A percentile compares a stretch with the other conserved stretches of the same genome.
These are phyloP conservation scores for Ligustrum vulgare DNA, from an alignment of 257 asterid genomes.

Conservation along the genomic window DNA sequence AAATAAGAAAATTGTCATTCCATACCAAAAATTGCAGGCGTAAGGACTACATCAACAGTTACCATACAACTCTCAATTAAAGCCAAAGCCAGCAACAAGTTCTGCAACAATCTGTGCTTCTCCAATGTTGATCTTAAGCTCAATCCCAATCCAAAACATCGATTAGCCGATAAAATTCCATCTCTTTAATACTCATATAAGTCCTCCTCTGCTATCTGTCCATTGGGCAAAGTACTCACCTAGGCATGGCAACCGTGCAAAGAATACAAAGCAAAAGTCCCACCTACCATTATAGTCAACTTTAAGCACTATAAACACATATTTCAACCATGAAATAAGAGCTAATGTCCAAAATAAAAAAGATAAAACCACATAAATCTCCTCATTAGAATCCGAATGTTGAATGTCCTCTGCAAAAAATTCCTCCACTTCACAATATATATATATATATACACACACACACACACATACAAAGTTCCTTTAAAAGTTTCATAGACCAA, in stretches of 20 bases:
- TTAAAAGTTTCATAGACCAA: too few relatives aligned
- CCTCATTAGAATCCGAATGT: conserved; percentile 87
- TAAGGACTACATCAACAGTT: conserved; percentile 93
- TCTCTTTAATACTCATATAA: conserved; percentile 73
- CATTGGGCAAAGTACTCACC: conserved; percentile 81
- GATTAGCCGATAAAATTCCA: conserved; percentile 42
- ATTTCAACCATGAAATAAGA: conserved; percentile 74
- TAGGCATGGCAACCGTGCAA: conserved; percentile 82
- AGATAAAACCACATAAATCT: conserved; percentile 80
- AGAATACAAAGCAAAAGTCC: conserved; percentile 86
- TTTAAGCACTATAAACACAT: conserved; percentile 80
- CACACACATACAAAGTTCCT: too few relatives aligned
- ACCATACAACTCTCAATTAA: conserved; percentile 96
- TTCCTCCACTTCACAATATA: too few relatives aligned
- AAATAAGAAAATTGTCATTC: not conserved
- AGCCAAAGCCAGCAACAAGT: conserved; percentile 59
- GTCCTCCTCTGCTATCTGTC: conserved; percentile 92
- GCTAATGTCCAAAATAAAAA: conserved; percentile 92
- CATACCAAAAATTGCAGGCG: conserved; percentile 94
- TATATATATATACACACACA: too few relatives aligned
- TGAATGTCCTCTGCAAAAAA: conserved; percentile 85
- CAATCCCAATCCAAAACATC: conserved; percentile 63
- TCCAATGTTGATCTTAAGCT: conserved; percentile 55
- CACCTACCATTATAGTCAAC: conserved; percentile 97
- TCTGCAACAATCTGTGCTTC: too few relatives aligned